Base-by-base conservation (phyloP, 2,329 filamentous ascomycete species). In the Macroventuria anomochaeta region DNA sequence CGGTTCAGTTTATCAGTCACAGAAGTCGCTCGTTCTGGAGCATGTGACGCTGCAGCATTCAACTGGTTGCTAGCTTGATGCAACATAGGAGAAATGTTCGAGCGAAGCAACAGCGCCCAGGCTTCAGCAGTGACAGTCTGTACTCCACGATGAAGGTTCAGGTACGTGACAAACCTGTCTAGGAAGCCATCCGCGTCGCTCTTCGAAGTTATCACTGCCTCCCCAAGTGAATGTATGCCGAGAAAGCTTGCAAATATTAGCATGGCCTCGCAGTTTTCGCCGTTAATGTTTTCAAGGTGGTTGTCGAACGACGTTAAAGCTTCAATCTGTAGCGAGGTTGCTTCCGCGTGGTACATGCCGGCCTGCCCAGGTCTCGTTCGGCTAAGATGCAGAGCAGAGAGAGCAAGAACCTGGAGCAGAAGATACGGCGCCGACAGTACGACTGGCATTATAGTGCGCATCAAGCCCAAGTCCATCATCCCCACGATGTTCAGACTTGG, bases 341-440 rank as follows among this genome's bases (percentile, higher is more conserved):
- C 62, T 36, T 64, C 61, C 7, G 57, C 50, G 23, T 28, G 57
- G 34, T 64, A 59, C 12, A 39, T 25, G 5, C 44, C 56, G 21
- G 55, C 46, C 26, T 58, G 33, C 8, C 13, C 46, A n/a, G 51
- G 13, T 23, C 39, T 48, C 23, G 33, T 50, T 25, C 55, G 39
- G 38, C 57, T 61, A 33, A 65, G 18, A 28, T 65, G 61, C 40
- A 65, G 29, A 32, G 63, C 61, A 41, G 63, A 57, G 18, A 65
- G 55, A 8, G 61, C 61, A 18, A 64, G 57, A 3, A 56, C 26
- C 32, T 63, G 50, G 23, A 58, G 33, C 47, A 65, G 46, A 13
- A 58, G 26, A 29, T 58, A 63, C 15, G 57, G 61, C 2, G 46
- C 42, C n/a, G 59, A 62, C 7, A 65, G 51, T n/a, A 46, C 29